Base-by-base conservation (phyloP, 257 asterid species). In the Primulina eburnea region DNA sequence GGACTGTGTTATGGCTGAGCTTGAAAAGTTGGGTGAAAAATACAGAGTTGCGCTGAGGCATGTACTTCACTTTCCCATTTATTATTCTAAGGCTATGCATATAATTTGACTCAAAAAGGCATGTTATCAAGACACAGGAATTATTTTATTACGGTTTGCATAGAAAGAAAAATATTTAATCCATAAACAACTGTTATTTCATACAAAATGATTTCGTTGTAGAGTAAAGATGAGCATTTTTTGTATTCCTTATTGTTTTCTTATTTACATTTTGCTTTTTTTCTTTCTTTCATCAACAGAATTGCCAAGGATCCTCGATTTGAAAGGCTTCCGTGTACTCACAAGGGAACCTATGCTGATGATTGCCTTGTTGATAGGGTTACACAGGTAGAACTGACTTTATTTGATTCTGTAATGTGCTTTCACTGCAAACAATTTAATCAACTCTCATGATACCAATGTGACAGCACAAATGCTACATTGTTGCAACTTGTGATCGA, bases 1-100 rank as follows among this genome's bases (percentile, higher is more conserved):
- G 0, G 99, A 94, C 78, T 94, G 99, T 71, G 97, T 94, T 35
- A 91, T 94, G 97, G 99, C 99, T 17, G 99, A 94, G 93, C 99
- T 94, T 62, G 99, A 94, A 86, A 94, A 94, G 86, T 67, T 94
- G 82, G 99, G 99, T 53, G 85, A 79, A 78, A 94, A 89, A 62
- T 94, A 91, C 78, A 85, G 97, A 52, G 99, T 94, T 72, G 99
- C 99, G 78, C 82, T 94, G 57, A 91, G 96, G 99, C 84, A 81
- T 21, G 73, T 65, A 65, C 65, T 69, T 62, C 21, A 37, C 2
- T 59, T 63, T 37, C 66, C 32, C 14, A 7, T 40, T 53, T 62
- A 3, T 38, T 34, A 14, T 14, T 60, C 14, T 24, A 20, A 2
- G 16, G n/a, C 65, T 35, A 20, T 11, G 16, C 26, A 6, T 52